A percentile compares a stretch with the other conserved stretches of the same genome.
Conservation (phyloP, 2,329 filamentous ascomycete genomes). For the Anisogramma anomala region DNA sequence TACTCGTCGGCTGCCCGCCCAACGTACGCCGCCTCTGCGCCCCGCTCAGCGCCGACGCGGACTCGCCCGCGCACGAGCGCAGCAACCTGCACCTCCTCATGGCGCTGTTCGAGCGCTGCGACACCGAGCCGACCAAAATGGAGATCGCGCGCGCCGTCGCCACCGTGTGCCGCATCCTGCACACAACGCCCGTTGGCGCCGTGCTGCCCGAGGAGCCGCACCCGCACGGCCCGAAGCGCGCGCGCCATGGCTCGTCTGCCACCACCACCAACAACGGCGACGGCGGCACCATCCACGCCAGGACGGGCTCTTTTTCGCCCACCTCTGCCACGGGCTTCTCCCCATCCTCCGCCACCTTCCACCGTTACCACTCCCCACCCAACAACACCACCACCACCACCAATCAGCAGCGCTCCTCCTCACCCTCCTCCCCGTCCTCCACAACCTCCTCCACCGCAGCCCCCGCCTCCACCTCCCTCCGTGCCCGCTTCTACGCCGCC, state of each 20-base stretch:
- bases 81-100: constrained; percentile 29
- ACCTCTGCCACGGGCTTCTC: background rate
- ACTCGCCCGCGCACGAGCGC: constrained; percentile 22
- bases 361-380: background rate
- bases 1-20: constrained; percentile 39
- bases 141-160: constrained; percentile 45
- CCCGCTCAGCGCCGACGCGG: constrained; percentile 27
- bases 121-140: constrained; percentile 44
- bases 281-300: background rate
- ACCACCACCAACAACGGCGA: background rate
- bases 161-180: constrained; percentile 42
- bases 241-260: background rate
- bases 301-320: constrained; percentile 2
- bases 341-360: background rate
- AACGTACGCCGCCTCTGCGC: constrained; percentile 42
- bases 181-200: constrained; percentile 27
- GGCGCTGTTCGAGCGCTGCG: constrained; percentile 30
- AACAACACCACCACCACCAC: background rate
- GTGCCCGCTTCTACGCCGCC: constrained; percentile 36
- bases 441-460: background rate
- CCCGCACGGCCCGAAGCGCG: constrained; percentile 4
- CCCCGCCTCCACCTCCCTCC: constrained; percentile 14
- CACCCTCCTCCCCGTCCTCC: background rate
- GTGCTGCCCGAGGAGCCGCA: constrained; percentile 24
- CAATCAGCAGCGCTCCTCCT: background rate